Percentiles rank a stretch among this genome's conserved stretches.
Conservation (phyloP, 2,329 filamentous ascomycete genomes). For the Xylaria polymorpha region DNA sequence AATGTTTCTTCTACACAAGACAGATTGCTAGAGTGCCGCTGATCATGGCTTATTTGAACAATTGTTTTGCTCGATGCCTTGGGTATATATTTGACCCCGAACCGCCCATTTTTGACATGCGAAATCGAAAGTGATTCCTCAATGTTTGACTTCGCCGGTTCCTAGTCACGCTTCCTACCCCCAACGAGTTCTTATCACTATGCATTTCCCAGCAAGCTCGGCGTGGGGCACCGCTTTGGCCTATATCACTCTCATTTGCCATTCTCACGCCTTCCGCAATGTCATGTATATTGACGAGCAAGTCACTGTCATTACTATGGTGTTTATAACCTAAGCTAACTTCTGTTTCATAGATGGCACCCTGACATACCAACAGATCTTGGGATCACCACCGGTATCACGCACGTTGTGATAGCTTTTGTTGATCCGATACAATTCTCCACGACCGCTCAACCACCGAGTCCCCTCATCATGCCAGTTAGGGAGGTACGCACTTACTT, state of each 20-base stretch:
- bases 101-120: neutral
- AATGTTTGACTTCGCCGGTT: neutral
- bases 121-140: neutral
- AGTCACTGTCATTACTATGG: neutral
- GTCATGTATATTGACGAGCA: conserved; percentile 34
- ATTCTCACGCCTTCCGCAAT: conserved; percentile 26
- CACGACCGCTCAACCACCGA: neutral
- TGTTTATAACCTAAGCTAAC: conserved; percentile 2
- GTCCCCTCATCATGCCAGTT: conserved; percentile 9
- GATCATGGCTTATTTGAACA: neutral
- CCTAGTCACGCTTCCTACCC: neutral
- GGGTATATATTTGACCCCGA: conserved; percentile 8
- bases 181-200: neutral
- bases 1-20: neutral
- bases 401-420: conserved; percentile 34
- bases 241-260: neutral
- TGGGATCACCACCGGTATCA: conserved; percentile 17
- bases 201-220: neutral
- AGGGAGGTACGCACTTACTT: conserved; percentile 16
- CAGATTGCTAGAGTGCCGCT: neutral
- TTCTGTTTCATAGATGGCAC: conserved; percentile 20
- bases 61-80: neutral
- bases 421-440: conserved; percentile 27
- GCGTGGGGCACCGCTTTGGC: conserved; percentile 15
- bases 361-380: neutral